Evolutionary conservation across 441 rosid genomes (phyloP), one percentile per base, ranked within the genome.

Genomic region (Adansonia rubrostipa): DNA sequence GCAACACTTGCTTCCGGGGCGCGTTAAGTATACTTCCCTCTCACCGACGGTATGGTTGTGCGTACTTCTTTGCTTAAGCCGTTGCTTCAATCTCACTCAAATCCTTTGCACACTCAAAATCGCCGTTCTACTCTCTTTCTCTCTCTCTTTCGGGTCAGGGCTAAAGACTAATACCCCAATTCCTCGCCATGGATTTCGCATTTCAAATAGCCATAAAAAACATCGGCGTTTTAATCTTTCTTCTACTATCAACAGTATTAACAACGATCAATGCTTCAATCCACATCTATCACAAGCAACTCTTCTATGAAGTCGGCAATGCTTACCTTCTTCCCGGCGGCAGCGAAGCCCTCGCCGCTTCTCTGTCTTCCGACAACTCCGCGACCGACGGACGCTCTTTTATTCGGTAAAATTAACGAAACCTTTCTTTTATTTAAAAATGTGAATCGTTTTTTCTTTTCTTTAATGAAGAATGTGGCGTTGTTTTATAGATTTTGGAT

Each of bases 291-390:
- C 66, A 62, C 6, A 62, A 62, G 11, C 17, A 62, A 11, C 42
- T 62, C 44, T 62, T 62, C 66, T 24, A 62, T 28, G 66, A 62
- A 28, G 66, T 62, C 66, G 66, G 66, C 42, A 62, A 62, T 62
- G 66, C 66, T 62, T 62, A 62, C 42, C 44, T 62, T 24, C 66
- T 62, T 24, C 17, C 66, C 42, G 66, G 66, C 2, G 66, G 66
- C 36, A 62, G 66, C 66, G 66, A 62, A 62, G 66, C 42, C 7
- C 66, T 62, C 66, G 14, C 10, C 42, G 44, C 17, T 62, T 61
- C 66, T 61, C 42, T 61, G 8, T 61, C 66, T n/a, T 61, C 66
- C 66, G 66, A 9, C n/a, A 13, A 61, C 8, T 24, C 66, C 36
- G 36, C 65, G 42, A 24, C 66, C 66, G 42, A 24, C 42, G 66